phyloP scores from a whole-genome alignment of 805 yeast species.

The Starmerella potacharoeniae region DNA sequence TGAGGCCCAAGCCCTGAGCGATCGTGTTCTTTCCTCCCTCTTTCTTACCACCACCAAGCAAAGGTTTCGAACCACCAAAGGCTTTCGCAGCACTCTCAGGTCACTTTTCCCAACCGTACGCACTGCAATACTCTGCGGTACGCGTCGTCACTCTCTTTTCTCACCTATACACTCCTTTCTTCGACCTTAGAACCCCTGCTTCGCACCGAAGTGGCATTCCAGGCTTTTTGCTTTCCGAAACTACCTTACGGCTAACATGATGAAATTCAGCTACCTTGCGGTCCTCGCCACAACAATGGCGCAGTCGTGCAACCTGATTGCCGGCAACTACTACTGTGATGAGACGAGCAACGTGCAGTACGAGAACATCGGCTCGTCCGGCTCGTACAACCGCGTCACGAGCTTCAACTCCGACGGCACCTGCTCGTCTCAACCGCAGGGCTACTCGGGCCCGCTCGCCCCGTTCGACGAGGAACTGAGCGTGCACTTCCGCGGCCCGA shows the following conservation, averaged over 20 bases:
- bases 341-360: conserved; percentile 56
- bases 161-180: conserved; percentile 4
- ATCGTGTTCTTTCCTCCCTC: background rate
- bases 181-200: background rate
- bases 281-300: conserved; percentile 27
- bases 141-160: conserved; percentile 4
- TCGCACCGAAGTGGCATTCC: background rate
- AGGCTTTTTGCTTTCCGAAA: background rate
- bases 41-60: background rate
- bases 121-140: background rate
- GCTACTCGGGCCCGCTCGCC: conserved; percentile 61
- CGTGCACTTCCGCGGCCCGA: conserved; percentile 84
- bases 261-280: conserved; percentile 24
- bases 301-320: conserved; percentile 37
- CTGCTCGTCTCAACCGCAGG: conserved; percentile 47
- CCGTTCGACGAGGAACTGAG: conserved; percentile 82
- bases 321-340: conserved; percentile 79
- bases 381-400: conserved; percentile 71
- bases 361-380: conserved; percentile 69
- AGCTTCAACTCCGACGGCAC: conserved; percentile 62
- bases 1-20: conserved; percentile 1
- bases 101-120: background rate
- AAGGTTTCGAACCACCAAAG: background rate
- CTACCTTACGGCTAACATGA: conserved; percentile 2
- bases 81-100: background rate